Evolutionary conservation across 192 early-diverging fungal genomes (phyloP), one percentile per base, ranked within the genome.

Genomic region (Funneliformis mosseae): DNA sequence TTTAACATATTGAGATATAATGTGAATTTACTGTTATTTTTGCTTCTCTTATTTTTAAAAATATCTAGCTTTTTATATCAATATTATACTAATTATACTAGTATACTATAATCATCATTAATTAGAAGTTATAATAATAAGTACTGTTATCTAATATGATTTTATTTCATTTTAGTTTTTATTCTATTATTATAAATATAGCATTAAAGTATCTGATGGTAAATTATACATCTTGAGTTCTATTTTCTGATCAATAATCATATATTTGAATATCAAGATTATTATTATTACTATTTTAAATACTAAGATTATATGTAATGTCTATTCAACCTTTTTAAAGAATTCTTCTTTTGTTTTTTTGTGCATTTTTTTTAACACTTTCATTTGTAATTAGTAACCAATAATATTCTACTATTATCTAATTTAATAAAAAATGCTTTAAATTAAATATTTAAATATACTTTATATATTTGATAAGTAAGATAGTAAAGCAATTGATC

Each of bases 21-120:
- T 67, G 28, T 14, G 27, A 33, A 11, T 67, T 33, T 2, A 67
- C 28, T 67, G 64, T 27, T 25, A 25, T 64, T 27, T 64, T 64
- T 9, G 33, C 64, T 41, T 67, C 64, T 21, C 45, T n/a, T 12
- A n/a, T 42, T 27, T 73, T 25, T 46, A 73, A 48, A 46, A 73
- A 48, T 73, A 41, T 43, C 21, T 9, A 73, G 12, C 12, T 46
- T 43, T 33, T 16, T 5, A 73, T 11, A 11, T 73, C 5, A 23
- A 73, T 27, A 25, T 48, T 42, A 27, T 73, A 73, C 10, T 25
- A 73, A 73, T 73, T n/a, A 73, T 25, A 73, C 25, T n/a, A 73
- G 18, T 73, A 25, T n/a, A 7, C 43, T 25, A 73, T 73, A 46
- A 73, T 3, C 10, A 12, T 25, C 43, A 48, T 73, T 27, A 73